A percentile compares a stretch with the other conserved stretches of the same genome.
Conservation (phyloP, 306 rosid species). For the Castanopsis chinensis region DNA sequence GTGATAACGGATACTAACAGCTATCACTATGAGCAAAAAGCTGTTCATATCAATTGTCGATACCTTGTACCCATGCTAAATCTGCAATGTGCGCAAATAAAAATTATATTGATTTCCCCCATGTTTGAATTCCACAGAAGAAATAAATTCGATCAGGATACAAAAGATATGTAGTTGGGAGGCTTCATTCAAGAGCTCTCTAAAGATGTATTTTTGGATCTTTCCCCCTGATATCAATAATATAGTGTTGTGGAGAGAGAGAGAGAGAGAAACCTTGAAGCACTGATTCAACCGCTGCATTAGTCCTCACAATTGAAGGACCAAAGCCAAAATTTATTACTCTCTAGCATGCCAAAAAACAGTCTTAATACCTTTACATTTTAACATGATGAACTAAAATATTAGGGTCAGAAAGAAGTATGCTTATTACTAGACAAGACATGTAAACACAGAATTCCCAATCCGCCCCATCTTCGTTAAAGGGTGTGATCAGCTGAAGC, state of each 20-base stretch:
- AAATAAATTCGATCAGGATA: conserved; percentile 8
- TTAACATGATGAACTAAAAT: too few species aligned
- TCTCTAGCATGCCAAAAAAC: background rate
- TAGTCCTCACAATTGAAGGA: background rate
- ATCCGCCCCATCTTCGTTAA: too few species aligned
- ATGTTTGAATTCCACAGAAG: background rate
- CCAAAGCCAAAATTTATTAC: background rate
- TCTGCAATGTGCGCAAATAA: conserved; percentile 41
- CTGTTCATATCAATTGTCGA: conserved; percentile 52
- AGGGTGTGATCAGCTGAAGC: background rate
- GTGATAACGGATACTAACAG: conserved; percentile 20
- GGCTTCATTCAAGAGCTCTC: background rate
- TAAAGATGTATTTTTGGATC: background rate
- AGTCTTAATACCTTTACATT: too few species aligned
- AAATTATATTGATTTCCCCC: conserved; percentile 17
- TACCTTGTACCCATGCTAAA: conserved; percentile 90
- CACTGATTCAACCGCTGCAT: conserved; percentile 78
- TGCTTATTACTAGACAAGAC: too few species aligned
- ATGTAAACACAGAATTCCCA: too few species aligned
- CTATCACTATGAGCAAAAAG: conserved; percentile 20
- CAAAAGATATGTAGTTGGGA: background rate
- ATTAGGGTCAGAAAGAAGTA: too few species aligned
- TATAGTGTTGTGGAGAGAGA: conserved; percentile 2
- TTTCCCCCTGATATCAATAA: too few species aligned
- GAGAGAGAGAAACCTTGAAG: conserved; percentile 67